Percentiles rank a stretch among this genome's conserved stretches.
These are phyloP conservation scores for Butyriboletus regius DNA, from an alignment of 1,284 basidiomycete species.

Conservation along the genomic window DNA sequence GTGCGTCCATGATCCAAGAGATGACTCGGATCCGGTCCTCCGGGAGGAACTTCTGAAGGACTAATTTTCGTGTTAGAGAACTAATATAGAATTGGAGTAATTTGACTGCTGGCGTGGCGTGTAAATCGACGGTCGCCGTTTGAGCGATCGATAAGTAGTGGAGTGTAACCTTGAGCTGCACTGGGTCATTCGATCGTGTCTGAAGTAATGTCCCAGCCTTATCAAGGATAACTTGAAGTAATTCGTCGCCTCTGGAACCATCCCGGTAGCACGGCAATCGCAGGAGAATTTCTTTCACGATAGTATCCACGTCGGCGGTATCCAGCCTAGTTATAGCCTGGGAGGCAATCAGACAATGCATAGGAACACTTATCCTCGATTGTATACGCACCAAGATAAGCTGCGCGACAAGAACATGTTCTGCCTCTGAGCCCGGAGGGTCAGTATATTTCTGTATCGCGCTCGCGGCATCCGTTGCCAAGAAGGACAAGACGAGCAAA, in stretches of 20 bases:
- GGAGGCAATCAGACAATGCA: slow-evolving; percentile 3
- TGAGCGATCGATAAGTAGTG: slow-evolving; percentile 45
- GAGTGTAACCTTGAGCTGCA: slow-evolving; percentile 35
- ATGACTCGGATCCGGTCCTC: slow-evolving; percentile 43
- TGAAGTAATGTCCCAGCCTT: slow-evolving; percentile 37
- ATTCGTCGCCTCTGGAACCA: slow-evolving; percentile 34
- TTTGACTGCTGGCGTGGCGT: slow-evolving; percentile 38
- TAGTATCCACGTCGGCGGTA: slow-evolving; percentile 38
- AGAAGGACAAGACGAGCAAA: slow-evolving; percentile 52
- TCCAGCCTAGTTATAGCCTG: slow-evolving; percentile 49
- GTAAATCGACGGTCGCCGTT: slow-evolving; percentile 40
- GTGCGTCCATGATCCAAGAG: slow-evolving; percentile 36
- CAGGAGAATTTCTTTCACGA: slow-evolving; percentile 50
- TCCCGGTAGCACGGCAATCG: slow-evolving; percentile 42
- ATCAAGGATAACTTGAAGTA: slow-evolving; percentile 43
- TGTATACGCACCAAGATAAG: slow-evolving; percentile 41
- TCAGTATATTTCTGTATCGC: slow-evolving; percentile 43
- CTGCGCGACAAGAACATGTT: slow-evolving; percentile 43
- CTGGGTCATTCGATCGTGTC: slow-evolving; percentile 33
- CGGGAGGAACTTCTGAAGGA: slow-evolving; percentile 40
- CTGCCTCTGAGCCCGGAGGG: slow-evolving; percentile 40
- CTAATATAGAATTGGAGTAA: slow-evolving; percentile 50
- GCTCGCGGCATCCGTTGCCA: slow-evolving; percentile 47
- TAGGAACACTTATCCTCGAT: slow-evolving; percentile 9
- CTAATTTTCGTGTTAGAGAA: slow-evolving; percentile 42